Evolutionary conservation across 2,329 filamentous ascomycete genomes (phyloP).

Genomic region (Aspergillus brasiliensis): DNA sequence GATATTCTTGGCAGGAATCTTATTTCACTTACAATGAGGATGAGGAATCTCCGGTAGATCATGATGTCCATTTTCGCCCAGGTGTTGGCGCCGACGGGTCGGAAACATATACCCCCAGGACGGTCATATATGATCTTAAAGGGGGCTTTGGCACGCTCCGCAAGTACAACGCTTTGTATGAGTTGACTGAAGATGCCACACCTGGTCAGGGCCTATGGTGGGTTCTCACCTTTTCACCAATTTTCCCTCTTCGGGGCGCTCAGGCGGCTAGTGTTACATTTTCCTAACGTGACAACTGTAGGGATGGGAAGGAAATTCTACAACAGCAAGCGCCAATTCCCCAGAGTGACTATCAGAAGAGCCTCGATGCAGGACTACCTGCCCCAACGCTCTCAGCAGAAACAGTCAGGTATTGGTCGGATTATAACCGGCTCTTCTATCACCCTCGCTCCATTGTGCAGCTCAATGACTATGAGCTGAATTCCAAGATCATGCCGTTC

Average conservation of each 20-base stretch:
- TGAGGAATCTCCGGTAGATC: slow-evolving; percentile 69
- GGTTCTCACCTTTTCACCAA: slow-evolving; percentile 10
- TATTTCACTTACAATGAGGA: slow-evolving; percentile 87
- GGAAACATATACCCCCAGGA: slow-evolving; percentile 90
- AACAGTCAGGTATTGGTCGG: slow-evolving; percentile 92
- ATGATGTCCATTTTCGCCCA: slow-evolving; percentile 85
- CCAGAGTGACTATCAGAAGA: slow-evolving; percentile 74
- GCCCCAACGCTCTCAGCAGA: slow-evolving; percentile 67
- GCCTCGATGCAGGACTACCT: slow-evolving; percentile 70
- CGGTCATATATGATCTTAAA: slow-evolving; percentile 93
- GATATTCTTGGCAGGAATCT: slow-evolving; percentile 68
- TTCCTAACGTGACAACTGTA: slow-evolving; percentile 32
- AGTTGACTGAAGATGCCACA: slow-evolving; percentile 49
- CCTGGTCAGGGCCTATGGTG: slow-evolving; percentile 50
- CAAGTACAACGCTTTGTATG: slow-evolving; percentile 87
- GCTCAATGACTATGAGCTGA: slow-evolving; percentile 82
- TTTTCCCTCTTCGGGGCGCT: not conserved
- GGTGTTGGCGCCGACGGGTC: slow-evolving; percentile 79
- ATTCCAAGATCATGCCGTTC: slow-evolving; percentile 78
- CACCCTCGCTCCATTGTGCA: slow-evolving; percentile 87
- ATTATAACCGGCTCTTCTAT: slow-evolving; percentile 90
- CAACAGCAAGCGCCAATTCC: slow-evolving; percentile 69
- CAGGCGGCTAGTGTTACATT: not conserved
- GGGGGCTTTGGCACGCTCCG: slow-evolving; percentile 86
- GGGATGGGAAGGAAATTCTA: slow-evolving; percentile 68